Evolutionary conservation across 768 basidiomycete species (phyloP).

Genomic region (Mycena haematopus): DNA sequence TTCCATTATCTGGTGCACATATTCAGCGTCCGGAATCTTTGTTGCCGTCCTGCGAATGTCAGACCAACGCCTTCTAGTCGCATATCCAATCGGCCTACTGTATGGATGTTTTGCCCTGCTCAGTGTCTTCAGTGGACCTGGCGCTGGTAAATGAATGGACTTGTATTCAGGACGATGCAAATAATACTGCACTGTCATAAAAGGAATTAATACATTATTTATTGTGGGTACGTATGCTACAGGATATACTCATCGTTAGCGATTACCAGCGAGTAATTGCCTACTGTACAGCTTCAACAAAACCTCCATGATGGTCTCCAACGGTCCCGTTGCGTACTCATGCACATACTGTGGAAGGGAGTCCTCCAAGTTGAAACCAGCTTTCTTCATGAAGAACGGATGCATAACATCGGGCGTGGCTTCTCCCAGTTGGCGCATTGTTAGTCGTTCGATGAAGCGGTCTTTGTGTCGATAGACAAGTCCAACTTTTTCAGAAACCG

Average conservation of each 20-base stretch:
- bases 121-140: conserved; percentile 80
- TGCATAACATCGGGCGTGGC: conserved; percentile 91
- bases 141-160: conserved; percentile 33
- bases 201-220: conserved; percentile 33
- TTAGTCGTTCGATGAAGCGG: conserved; percentile 78
- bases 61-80: conserved; percentile 92
- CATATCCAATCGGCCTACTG: conserved; percentile 92
- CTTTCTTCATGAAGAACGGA: conserved; percentile 85
- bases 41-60: conserved; percentile 95
- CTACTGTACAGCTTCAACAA: conserved; percentile 78
- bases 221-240: conserved; percentile 14
- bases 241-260: conserved; percentile 26
- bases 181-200: conserved; percentile 21
- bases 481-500: conserved; percentile 33
- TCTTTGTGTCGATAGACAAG: conserved; percentile 62
- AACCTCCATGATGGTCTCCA: conserved; percentile 86
- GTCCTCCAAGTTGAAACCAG: conserved; percentile 84
- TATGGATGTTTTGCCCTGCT: conserved; percentile 95
- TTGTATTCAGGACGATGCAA: conserved; percentile 8
- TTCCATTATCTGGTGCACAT: conserved; percentile 96
- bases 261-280: conserved; percentile 57
- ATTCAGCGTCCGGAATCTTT: conserved; percentile 94
- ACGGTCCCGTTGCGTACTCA: conserved; percentile 82
- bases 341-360: conserved; percentile 87
- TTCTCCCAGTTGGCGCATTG: conserved; percentile 85